phyloP scores from a whole-genome alignment of 768 basidiomycete genomes.

The Austroboletus festivus region DNA sequence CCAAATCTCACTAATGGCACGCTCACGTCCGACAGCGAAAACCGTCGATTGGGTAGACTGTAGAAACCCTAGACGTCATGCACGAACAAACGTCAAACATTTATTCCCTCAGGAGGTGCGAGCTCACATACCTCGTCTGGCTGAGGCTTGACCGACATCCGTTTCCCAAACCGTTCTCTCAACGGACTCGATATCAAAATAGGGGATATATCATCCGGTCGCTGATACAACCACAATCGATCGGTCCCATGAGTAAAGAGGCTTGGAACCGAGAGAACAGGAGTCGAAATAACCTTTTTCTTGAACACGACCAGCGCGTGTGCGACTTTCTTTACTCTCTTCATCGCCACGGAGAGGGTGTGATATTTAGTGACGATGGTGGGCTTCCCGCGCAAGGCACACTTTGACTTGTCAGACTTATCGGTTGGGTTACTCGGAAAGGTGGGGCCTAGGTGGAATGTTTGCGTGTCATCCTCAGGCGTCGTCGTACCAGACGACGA shows the following conservation, averaged over 20 bases:
- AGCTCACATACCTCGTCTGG: slow-evolving; percentile 27
- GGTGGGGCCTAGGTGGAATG: slow-evolving; percentile 19
- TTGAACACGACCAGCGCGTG: slow-evolving; percentile 21
- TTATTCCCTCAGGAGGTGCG: background rate
- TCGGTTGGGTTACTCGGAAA: slow-evolving; percentile 4
- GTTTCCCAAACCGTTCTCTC: slow-evolving; percentile 30
- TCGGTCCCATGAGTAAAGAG: too few species aligned
- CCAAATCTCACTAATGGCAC: slow-evolving; percentile 12
- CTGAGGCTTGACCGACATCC: slow-evolving; percentile 22
- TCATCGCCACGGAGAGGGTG: slow-evolving; percentile 18
- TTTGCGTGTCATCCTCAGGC: slow-evolving; percentile 28
- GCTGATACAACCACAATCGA: slow-evolving; percentile 8
- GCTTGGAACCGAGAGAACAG: too few species aligned
- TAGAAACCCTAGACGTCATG: slow-evolving; percentile 22
- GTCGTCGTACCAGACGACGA: slow-evolving; percentile 33
- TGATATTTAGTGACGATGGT: slow-evolving; percentile 10
- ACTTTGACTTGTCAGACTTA: slow-evolving; percentile 7
- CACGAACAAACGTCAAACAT: background rate
- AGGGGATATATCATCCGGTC: slow-evolving; percentile 23
- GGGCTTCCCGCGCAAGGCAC: slow-evolving; percentile 2
- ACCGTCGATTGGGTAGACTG: slow-evolving; percentile 29
- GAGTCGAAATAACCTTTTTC: slow-evolving; percentile 21
- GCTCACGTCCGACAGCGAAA: slow-evolving; percentile 26
- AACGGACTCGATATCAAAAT: slow-evolving; percentile 25
- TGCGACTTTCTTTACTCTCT: slow-evolving; percentile 21